phyloP scores from a whole-genome alignment of 805 yeast species.

The Tetrapisispora pingtungensis region DNA sequence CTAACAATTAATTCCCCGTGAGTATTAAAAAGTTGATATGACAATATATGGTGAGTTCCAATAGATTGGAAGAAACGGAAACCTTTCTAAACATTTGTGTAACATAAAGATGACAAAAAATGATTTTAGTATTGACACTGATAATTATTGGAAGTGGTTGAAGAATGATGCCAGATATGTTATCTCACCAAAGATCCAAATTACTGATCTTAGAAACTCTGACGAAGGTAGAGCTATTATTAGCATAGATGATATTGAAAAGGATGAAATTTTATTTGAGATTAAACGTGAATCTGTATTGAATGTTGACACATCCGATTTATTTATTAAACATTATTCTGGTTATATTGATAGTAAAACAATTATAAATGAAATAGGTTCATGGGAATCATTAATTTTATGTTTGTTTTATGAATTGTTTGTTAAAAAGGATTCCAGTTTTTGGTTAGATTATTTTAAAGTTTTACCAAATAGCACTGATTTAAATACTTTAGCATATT shows the following conservation, averaged over 20 bases:
- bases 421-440: slow-evolving; percentile 36
- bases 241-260: slow-evolving; percentile 49
- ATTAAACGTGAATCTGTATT: slow-evolving; percentile 54
- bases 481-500: slow-evolving; percentile 67
- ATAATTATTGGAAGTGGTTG: slow-evolving; percentile 39
- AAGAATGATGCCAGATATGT: slow-evolving; percentile 29
- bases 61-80: too few species aligned
- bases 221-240: slow-evolving; percentile 73
- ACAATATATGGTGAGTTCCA: too few species aligned
- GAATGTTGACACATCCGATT: slow-evolving; percentile 45
- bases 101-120: background rate
- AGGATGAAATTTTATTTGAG: slow-evolving; percentile 57
- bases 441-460: slow-evolving; percentile 63
- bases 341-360: background rate
- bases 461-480: slow-evolving; percentile 47
- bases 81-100: background rate
- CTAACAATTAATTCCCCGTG: too few species aligned
- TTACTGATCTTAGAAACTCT: slow-evolving; percentile 48
- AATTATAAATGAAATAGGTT: slow-evolving; percentile 31
- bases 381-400: slow-evolving; percentile 74
- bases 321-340: slow-evolving; percentile 11
- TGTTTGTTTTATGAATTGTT: slow-evolving; percentile 53
- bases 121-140: slow-evolving; percentile 28
- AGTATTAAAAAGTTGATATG: too few species aligned
- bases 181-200: slow-evolving; percentile 45